A percentile compares a stretch with the other conserved stretches of the same genome.
Evolutionary conservation across 305 asterid species (phyloP).

Genomic region (Rubia tinctorum): DNA sequence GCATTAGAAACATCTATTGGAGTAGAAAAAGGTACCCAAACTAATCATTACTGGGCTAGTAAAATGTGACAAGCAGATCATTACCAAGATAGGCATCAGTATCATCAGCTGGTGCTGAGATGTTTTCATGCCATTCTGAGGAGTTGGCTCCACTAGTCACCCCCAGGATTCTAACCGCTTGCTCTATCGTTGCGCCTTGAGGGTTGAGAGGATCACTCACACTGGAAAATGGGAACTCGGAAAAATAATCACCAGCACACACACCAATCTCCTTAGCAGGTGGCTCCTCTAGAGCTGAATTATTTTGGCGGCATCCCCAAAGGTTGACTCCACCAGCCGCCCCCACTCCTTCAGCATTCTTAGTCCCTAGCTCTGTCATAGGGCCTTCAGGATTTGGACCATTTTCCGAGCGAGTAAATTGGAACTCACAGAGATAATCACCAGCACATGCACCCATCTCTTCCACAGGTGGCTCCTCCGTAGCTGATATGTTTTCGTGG

Average conservation of each 20-base stretch:
- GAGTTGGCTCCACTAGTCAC: too few relatives aligned
- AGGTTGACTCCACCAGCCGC: background rate
- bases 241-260: background rate
- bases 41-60: too few relatives aligned
- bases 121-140: too few relatives aligned
- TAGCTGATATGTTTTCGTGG: too few relatives aligned
- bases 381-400: background rate
- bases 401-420: background rate
- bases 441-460: conserved; percentile 2
- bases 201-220: too few relatives aligned
- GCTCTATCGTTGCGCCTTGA: too few relatives aligned
- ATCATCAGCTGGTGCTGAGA: too few relatives aligned
- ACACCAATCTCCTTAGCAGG: background rate
- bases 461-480: background rate
- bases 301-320: too few relatives aligned
- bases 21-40: too few relatives aligned
- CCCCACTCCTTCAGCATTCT: background rate
- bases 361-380: background rate
- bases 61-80: too few relatives aligned
- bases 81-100: too few relatives aligned
- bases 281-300: background rate
- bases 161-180: too few relatives aligned
- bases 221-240: background rate
- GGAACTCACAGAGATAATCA: conserved; percentile 3
- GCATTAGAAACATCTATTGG: background rate